Percentiles rank a stretch among this genome's conserved stretches.
Conservation (phyloP, 163 green algal genomes). For the Chlamydomonas reinhardtii region DNA sequence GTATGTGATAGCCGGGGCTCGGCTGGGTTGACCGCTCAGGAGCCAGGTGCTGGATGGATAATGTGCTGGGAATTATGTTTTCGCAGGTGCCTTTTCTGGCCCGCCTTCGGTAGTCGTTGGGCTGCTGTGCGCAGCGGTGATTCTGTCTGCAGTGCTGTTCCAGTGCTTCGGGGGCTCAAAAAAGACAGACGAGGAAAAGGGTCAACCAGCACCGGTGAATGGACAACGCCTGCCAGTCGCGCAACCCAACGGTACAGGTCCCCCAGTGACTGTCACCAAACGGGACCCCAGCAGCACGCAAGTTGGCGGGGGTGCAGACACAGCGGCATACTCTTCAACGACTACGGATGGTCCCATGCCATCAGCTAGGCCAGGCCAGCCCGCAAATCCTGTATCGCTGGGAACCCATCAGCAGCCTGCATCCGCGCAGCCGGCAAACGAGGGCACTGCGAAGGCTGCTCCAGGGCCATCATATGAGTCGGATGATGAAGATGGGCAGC, state of each 20-base stretch:
- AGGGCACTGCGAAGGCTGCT: neutral
- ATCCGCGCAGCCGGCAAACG: neutral
- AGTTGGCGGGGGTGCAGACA: neutral
- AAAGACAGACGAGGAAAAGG: neutral
- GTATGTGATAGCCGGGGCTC: too few species aligned
- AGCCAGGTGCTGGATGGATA: too few species aligned
- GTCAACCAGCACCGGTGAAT: neutral
- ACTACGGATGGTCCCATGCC: neutral
- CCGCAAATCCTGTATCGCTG: constrained; percentile 14
- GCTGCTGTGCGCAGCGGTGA: neutral
- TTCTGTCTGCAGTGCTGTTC: neutral
- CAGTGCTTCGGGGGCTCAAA: neutral
- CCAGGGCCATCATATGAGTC: constrained; percentile 32
- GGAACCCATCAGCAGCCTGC: neutral
- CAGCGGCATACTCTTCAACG: neutral
- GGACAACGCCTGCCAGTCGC: too few species aligned
- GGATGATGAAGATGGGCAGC: constrained; percentile 15
- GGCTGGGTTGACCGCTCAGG: too few species aligned
- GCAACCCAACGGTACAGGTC: too few species aligned
- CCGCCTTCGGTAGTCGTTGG: too few species aligned
- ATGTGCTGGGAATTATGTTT: too few species aligned
- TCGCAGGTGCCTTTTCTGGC: too few species aligned
- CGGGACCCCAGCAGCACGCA: neutral
- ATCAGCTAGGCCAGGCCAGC: neutral
- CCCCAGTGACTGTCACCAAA: too few species aligned